These are phyloP conservation scores for Spathaspora sp. DNA, from an alignment of 805 yeast species.

Conservation along the genomic window DNA sequence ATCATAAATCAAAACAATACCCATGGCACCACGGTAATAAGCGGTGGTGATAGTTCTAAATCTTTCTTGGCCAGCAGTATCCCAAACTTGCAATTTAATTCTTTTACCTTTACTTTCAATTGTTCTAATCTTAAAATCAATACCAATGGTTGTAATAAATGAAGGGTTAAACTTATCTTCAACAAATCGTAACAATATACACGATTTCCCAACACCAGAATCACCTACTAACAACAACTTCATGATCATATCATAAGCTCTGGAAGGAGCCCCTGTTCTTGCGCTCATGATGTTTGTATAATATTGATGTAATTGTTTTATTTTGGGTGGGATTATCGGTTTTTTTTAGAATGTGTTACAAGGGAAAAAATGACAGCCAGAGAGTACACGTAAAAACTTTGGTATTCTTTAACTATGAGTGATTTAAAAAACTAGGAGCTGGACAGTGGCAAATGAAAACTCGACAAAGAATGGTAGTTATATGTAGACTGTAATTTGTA, in stretches of 20 bases:
- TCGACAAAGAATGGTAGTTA: neutral
- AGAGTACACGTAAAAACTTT: neutral
- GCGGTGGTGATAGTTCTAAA: constrained; percentile 94
- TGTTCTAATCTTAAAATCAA: constrained; percentile 96
- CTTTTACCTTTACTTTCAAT: constrained; percentile 90
- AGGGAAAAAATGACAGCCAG: neutral
- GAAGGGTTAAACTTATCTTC: constrained; percentile 96
- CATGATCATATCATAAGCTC: constrained; percentile 85
- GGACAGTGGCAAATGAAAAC: neutral
- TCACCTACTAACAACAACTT: constrained; percentile 92
- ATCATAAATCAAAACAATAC: constrained; percentile 79
- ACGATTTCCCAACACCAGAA: constrained; percentile 85
- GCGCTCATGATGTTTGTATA: constrained; percentile 41
- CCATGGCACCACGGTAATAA: constrained; percentile 87
- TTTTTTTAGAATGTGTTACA: neutral
- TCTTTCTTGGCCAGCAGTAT: constrained; percentile 96
- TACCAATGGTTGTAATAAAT: constrained; percentile 96
- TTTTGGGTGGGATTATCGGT: neutral
- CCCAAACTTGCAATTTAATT: constrained; percentile 95
- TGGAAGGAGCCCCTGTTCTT: constrained; percentile 50
- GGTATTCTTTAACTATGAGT: neutral
- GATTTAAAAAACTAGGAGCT: neutral
- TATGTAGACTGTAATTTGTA: neutral
- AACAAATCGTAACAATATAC: constrained; percentile 86
- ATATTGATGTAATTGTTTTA: neutral